Percentiles rank a stretch among this genome's conserved stretches.
Evolutionary conservation across 441 rosid genomes (phyloP).

Genomic region (Erodium chrysanthum): DNA sequence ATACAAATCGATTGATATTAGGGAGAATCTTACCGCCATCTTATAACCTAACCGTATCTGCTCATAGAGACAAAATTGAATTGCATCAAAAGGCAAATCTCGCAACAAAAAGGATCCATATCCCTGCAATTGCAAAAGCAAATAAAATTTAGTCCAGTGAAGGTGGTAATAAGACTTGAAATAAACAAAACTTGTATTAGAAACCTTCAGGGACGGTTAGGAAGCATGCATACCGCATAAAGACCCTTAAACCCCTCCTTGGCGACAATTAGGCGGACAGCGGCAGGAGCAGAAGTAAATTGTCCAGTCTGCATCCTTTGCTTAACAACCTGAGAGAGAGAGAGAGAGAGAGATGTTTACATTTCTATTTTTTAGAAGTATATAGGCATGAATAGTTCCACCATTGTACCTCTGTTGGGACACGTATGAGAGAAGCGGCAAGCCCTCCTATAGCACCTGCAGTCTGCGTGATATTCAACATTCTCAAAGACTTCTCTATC

Average conservation of each 20-base stretch:
- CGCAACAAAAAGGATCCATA: slow-evolving; percentile 76
- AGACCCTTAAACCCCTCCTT: slow-evolving; percentile 80
- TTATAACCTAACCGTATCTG: slow-evolving; percentile 84
- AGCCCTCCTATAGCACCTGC: slow-evolving; percentile 94
- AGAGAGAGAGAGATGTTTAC: slow-evolving; percentile 3
- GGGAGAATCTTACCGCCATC: slow-evolving; percentile 49
- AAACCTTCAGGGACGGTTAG: neutral
- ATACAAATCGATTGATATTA: neutral
- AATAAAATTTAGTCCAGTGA: neutral
- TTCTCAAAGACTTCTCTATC: slow-evolving; percentile 6
- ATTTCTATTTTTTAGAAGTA: neutral
- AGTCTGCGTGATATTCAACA: slow-evolving; percentile 44
- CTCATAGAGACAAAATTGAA: slow-evolving; percentile 93
- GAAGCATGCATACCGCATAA: slow-evolving; percentile 53
- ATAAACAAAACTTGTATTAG: neutral
- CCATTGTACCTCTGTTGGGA: slow-evolving; percentile 75
- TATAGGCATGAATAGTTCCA: slow-evolving; percentile 7
- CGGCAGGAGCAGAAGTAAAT: slow-evolving; percentile 62
- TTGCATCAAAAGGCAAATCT: slow-evolving; percentile 94
- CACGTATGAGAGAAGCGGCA: slow-evolving; percentile 92
- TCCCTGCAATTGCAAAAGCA: slow-evolving; percentile 42
- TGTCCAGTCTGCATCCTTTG: slow-evolving; percentile 91
- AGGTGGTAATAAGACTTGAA: neutral
- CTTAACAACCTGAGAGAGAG: slow-evolving; percentile 61
- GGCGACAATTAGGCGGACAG: slow-evolving; percentile 60